These are phyloP conservation scores for Coniferiporia weirii DNA, from an alignment of 1,284 basidiomycete species.

Conservation along the genomic window DNA sequence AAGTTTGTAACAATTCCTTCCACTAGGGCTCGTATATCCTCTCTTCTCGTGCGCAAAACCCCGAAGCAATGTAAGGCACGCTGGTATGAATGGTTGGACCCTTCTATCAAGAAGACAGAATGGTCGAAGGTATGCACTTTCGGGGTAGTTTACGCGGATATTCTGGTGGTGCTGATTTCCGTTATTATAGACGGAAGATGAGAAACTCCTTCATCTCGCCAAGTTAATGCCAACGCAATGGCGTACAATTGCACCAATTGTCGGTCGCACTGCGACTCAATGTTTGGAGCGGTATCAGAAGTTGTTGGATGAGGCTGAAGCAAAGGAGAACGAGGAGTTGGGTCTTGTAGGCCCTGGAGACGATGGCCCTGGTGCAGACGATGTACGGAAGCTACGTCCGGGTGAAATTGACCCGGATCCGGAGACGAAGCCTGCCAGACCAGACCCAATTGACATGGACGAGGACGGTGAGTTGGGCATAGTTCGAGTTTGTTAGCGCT, in stretches of 20 bases:
- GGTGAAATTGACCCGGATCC: constrained; percentile 99
- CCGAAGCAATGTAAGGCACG: constrained; percentile 99
- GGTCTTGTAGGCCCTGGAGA: constrained; percentile 83
- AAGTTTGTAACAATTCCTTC: constrained; percentile 9
- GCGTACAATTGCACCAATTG: constrained; percentile 98
- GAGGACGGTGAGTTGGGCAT: constrained; percentile 71
- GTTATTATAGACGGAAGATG: constrained; percentile 78
- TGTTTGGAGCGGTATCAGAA: constrained; percentile 99
- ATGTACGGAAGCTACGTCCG: constrained; percentile 83
- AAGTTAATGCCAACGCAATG: constrained; percentile 99
- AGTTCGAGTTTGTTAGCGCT: neutral
- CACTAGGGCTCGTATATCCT: constrained; percentile 93
- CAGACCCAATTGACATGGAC: constrained; percentile 99
- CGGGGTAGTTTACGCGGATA: neutral
- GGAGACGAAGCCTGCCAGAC: constrained; percentile 95
- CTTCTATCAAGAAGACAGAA: constrained; percentile 99
- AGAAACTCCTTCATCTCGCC: constrained; percentile 95
- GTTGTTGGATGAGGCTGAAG: constrained; percentile 94
- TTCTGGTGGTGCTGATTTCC: constrained; percentile 7
- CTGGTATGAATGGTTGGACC: constrained; percentile 99
- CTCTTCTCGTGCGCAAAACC: constrained; percentile 95
- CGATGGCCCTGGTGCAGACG: constrained; percentile 85
- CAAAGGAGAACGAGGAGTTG: constrained; percentile 89
- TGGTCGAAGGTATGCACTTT: constrained; percentile 82
- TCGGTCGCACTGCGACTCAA: constrained; percentile 97